These are phyloP conservation scores for Dioscorea zingiberensis DNA, from an alignment of 106 monocot species.

Conservation along the genomic window DNA sequence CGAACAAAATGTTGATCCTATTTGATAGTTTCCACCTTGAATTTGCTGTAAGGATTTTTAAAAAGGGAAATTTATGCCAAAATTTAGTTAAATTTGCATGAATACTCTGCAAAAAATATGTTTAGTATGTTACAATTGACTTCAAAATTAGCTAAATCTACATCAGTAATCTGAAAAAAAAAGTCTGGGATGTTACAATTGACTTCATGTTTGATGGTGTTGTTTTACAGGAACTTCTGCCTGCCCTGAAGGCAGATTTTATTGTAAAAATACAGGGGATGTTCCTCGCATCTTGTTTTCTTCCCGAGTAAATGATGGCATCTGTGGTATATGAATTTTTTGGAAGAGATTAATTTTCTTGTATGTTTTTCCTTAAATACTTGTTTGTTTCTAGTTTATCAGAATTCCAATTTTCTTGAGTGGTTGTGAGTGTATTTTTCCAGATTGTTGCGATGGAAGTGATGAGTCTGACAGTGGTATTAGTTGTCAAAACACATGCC, in stretches of 20 bases:
- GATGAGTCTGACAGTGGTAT: constrained; percentile 73
- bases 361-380: background rate
- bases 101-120: background rate
- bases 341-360: background rate
- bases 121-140: background rate
- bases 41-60: background rate
- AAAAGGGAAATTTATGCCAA: background rate
- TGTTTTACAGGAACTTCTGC: constrained; percentile 82
- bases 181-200: background rate
- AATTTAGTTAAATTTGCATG: background rate
- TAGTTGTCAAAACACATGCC: constrained; percentile 59
- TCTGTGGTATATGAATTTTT: constrained; percentile 59
- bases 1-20: background rate
- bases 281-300: constrained; percentile 61
- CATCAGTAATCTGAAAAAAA: background rate
- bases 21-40: background rate
- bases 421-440: background rate
- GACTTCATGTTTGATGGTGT: background rate
- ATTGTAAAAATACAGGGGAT: constrained; percentile 76
- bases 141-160: background rate
- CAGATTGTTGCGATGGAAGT: constrained; percentile 98
- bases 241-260: constrained; percentile 89
- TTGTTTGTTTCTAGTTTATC: background rate
- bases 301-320: constrained; percentile 81
- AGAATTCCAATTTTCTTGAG: background rate